A percentile compares a stretch with the other conserved stretches of the same genome.
Evolutionary conservation across 2,329 filamentous ascomycete genomes (phyloP).

Genomic region (Lecanicillium sp.): DNA sequence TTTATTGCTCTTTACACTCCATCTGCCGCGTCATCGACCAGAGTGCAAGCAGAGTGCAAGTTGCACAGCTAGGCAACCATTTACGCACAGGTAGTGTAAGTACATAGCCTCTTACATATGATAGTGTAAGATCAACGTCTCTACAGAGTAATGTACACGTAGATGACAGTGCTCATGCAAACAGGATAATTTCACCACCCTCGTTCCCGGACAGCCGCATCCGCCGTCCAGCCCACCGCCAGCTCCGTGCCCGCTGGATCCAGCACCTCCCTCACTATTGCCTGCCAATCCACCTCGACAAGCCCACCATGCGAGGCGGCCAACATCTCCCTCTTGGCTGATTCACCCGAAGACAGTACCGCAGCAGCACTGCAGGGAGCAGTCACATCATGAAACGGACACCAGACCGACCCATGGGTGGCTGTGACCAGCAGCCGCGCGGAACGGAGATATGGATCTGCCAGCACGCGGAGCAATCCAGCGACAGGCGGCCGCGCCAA

Average conservation of each 20-base stretch:
- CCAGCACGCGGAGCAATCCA: conserved; percentile 31
- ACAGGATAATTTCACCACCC: no score
- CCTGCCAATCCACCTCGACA: conserved; percentile 23
- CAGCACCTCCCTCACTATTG: conserved; percentile 18
- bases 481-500: conserved; percentile 22
- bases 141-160: no score
- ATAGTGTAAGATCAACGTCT: no score
- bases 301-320: conserved; percentile 11
- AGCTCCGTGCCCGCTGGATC: conserved; percentile 21
- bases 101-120: no score
- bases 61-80: no score
- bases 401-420: conserved; percentile 30
- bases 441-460: conserved; percentile 35
- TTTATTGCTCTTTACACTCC: no score
- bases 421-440: conserved; percentile 29
- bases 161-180: no score
- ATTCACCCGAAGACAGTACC: conserved; percentile 7
- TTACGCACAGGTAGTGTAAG: no score
- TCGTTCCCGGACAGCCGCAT: no score
- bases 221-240: conserved; percentile 5
- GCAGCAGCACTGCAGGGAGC: conserved; percentile 5
- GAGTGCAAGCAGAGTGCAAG: no score
- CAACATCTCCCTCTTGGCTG: conserved; percentile 4
- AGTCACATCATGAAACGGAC: conserved; percentile 29
- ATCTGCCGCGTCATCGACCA: no score